phyloP scores from a whole-genome alignment of 305 asterid genomes.

The Rubia balearica region DNA sequence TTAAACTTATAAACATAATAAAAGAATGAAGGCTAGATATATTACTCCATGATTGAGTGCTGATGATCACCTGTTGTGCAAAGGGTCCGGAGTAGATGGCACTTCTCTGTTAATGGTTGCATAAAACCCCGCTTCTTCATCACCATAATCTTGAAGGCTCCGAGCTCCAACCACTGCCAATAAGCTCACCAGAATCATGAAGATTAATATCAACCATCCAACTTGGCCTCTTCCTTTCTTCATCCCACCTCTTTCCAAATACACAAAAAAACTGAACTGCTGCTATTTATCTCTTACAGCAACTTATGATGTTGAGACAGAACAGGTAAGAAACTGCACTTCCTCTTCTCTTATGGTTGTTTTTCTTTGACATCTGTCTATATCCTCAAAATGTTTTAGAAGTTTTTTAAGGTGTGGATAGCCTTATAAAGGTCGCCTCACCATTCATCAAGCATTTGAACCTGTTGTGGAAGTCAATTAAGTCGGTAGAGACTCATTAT shows the following conservation, averaged over 20 bases:
- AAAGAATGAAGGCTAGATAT: background rate
- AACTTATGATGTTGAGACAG: too few relatives aligned
- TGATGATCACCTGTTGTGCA: constrained; percentile 4
- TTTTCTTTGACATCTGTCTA: too few relatives aligned
- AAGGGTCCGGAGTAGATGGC: background rate
- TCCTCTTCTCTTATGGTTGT: background rate
- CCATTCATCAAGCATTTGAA: background rate
- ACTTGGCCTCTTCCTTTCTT: background rate
- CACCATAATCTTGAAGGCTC: background rate
- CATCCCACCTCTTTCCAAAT: too few relatives aligned
- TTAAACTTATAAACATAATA: background rate
- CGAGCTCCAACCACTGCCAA: background rate
- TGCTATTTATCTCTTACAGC: too few relatives aligned
- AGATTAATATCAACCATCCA: background rate
- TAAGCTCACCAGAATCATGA: background rate
- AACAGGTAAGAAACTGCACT: too few relatives aligned
- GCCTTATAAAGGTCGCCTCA: background rate
- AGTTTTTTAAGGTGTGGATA: background rate
- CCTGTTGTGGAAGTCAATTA: background rate
- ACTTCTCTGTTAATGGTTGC: constrained; percentile 2
- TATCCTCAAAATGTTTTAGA: background rate
- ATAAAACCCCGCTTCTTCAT: background rate
- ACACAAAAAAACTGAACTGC: background rate
- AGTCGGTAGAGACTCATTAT: background rate
- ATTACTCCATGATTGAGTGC: background rate